Conservation (phyloP, 2,329 filamentous ascomycete species). For the Fusarium kyushuense region DNA sequence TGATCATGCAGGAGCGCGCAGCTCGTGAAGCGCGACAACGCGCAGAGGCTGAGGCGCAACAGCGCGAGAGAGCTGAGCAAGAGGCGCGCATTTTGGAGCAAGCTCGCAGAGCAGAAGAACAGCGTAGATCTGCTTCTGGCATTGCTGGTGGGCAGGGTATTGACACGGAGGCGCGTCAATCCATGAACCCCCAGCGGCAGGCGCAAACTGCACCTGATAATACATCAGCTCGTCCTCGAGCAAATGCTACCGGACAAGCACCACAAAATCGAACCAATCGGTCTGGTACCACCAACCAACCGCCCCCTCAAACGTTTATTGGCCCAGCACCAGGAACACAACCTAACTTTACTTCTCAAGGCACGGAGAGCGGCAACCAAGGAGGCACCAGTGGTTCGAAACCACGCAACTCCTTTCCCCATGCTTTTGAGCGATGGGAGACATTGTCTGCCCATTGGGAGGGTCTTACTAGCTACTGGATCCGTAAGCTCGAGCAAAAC, state of each 20-base stretch:
- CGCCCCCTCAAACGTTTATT: constrained; percentile 42
- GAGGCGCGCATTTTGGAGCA: constrained; percentile 68
- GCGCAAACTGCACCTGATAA: constrained; percentile 47
- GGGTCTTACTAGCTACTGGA: constrained; percentile 96
- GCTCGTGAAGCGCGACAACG: constrained; percentile 79
- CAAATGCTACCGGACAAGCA: constrained; percentile 47
- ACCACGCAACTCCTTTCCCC: constrained; percentile 82
- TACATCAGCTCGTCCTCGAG: constrained; percentile 44
- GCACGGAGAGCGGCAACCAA: constrained; percentile 37
- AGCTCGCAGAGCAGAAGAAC: constrained; percentile 65
- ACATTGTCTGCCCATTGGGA: constrained; percentile 98
- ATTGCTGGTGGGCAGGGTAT: constrained; percentile 56
- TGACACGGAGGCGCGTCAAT: constrained; percentile 49
- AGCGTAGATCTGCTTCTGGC: constrained; percentile 65
- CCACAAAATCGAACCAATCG: constrained; percentile 40
- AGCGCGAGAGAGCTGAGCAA: constrained; percentile 69
- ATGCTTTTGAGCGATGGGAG: constrained; percentile 98
- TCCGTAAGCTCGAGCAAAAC: constrained; percentile 90
- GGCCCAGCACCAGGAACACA: constrained; percentile 35
- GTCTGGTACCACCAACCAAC: constrained; percentile 30
- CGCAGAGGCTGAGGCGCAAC: constrained; percentile 73
- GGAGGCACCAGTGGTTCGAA: constrained; percentile 48
- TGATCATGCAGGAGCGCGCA: constrained; percentile 90
- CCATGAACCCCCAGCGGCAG: constrained; percentile 52
- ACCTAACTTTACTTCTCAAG: constrained; percentile 32